A percentile compares a stretch with the other conserved stretches of the same genome.
Conservation (phyloP, 164 flowering plant species). For the Echeveria elegans region DNA sequence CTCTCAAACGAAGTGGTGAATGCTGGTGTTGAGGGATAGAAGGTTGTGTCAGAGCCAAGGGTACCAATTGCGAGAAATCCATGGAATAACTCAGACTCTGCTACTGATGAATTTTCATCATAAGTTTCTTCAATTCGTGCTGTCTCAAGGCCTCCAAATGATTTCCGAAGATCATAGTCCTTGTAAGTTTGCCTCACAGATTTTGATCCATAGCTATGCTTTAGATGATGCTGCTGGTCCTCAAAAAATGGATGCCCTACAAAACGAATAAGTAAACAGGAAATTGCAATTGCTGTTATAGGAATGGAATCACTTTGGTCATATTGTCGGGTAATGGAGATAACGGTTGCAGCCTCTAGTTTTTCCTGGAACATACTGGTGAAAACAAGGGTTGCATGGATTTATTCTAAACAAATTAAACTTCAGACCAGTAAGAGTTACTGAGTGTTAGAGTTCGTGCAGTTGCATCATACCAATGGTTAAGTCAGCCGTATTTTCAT, state of each 20-base stretch:
- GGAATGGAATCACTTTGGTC: not conserved
- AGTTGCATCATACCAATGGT: conserved; percentile 27
- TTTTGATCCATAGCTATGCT: conserved; percentile 29
- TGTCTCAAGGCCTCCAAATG: conserved; percentile 57
- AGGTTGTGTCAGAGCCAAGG: conserved; percentile 36
- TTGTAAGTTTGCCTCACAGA: conserved; percentile 27
- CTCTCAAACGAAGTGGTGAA: conserved; percentile 50
- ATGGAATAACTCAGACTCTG: conserved; percentile 40
- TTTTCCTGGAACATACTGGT: not conserved
- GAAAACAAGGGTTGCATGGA: not conserved
- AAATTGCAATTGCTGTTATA: conserved; percentile 19
- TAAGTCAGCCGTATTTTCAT: conserved; percentile 31
- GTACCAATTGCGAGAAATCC: conserved; percentile 68
- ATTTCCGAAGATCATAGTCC: conserved; percentile 34
- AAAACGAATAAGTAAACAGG: conserved; percentile 28
- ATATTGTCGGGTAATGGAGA: too few species aligned
- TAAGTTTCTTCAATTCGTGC: conserved; percentile 31
- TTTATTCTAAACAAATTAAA: not conserved
- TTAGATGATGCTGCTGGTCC: conserved; percentile 39
- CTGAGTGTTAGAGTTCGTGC: conserved; percentile 21
- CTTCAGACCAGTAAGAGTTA: not conserved
- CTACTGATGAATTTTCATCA: conserved; percentile 31
- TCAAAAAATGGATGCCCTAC: conserved; percentile 58
- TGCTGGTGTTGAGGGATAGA: conserved; percentile 54
- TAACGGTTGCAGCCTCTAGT: not conserved